Conservation (phyloP, 306 rosid species). For the Clitoria ternatea region DNA sequence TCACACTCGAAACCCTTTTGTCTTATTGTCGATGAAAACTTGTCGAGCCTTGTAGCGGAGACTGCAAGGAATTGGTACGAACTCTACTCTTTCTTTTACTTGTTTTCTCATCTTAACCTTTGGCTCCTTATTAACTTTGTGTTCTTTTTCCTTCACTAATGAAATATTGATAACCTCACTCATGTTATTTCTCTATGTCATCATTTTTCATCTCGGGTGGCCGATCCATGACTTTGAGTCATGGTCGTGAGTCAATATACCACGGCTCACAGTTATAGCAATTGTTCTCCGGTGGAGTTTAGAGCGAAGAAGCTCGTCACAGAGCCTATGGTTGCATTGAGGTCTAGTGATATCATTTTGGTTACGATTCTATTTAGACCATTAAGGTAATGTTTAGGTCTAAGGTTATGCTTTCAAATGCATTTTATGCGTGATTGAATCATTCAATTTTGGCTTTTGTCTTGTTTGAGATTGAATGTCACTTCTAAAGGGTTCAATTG, state of each 20-base stretch:
- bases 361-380: constrained; percentile 99
- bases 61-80: no score
- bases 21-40: no score
- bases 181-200: constrained; percentile 68
- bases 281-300: constrained; percentile 68
- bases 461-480: constrained; percentile 28
- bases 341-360: constrained; percentile 84
- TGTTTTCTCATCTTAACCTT: constrained; percentile 71
- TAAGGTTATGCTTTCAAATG: constrained; percentile 57
- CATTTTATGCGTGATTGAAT: constrained; percentile 27
- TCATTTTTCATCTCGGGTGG: constrained; percentile 66
- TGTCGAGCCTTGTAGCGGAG: no score
- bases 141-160: constrained; percentile 64
- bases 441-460: constrained; percentile 22
- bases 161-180: constrained; percentile 78
- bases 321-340: constrained; percentile 55
- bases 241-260: constrained; percentile 63
- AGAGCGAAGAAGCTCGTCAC: constrained; percentile 60
- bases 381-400: constrained; percentile 86
- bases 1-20: no score
- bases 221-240: constrained; percentile 84
- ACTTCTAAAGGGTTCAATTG: constrained; percentile 32
- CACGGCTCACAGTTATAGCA: constrained; percentile 34
- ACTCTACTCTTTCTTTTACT: no score
- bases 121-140: constrained; percentile 71